A percentile compares a stretch with the other conserved stretches of the same genome.
phyloP scores from a whole-genome alignment of 2,329 filamentous ascomycete species.

The Epichloe gansuensis region DNA sequence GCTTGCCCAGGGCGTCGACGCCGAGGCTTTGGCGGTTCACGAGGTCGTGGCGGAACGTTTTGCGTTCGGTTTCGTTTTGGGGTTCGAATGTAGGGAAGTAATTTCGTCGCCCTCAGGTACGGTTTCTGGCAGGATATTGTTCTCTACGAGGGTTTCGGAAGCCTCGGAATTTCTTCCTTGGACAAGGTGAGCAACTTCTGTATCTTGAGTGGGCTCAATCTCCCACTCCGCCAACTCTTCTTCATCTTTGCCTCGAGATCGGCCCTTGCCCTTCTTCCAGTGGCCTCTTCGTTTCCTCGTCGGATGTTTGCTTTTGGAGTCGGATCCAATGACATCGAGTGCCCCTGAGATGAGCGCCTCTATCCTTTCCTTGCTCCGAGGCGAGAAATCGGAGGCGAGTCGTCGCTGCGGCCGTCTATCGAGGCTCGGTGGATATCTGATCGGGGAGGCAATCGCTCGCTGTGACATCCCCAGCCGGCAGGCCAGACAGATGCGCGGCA shows the following conservation, averaged over 20 bases:
- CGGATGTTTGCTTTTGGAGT: background rate
- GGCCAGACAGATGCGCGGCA: conserved; percentile 22
- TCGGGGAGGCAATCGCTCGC: conserved; percentile 8
- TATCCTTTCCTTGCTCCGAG: conserved; percentile 13
- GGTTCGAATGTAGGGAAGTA: background rate
- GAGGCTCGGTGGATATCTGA: conserved; percentile 5
- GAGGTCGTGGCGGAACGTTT: conserved; percentile 14
- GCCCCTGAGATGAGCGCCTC: conserved; percentile 14
- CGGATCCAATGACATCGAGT: background rate
- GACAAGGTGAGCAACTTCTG: background rate
- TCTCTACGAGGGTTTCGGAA: background rate
- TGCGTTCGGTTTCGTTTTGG: background rate
- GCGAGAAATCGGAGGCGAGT: conserved; percentile 14
- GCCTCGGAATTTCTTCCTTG: background rate
- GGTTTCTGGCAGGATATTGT: background rate
- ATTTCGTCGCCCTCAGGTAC: background rate
- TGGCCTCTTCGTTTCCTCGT: background rate
- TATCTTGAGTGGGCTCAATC: background rate
- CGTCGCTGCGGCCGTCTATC: conserved; percentile 8
- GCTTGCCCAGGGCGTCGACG: conserved; percentile 22
- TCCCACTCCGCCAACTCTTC: conserved; percentile 8
- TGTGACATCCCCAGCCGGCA: conserved; percentile 20
- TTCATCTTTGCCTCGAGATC: background rate
- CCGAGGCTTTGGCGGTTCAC: conserved; percentile 19
- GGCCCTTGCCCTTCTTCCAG: conserved; percentile 3